Percentiles rank a stretch among this genome's conserved stretches.
Conservation (phyloP, 768 basidiomycete genomes). For the Austroboletus eburneus region DNA sequence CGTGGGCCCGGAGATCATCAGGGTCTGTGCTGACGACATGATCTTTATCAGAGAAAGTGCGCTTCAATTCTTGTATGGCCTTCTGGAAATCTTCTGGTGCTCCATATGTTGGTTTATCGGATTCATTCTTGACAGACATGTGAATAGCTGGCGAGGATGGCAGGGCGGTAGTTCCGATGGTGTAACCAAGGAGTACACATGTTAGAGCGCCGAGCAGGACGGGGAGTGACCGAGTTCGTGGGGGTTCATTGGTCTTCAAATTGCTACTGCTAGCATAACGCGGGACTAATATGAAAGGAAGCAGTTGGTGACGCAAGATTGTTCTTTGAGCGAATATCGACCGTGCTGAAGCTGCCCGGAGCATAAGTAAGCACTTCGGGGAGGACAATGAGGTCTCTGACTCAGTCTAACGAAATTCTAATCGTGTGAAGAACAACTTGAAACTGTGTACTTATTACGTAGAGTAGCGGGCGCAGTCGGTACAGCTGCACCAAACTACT, state of each 20-base stretch:
- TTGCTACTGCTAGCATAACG: constrained; percentile 11
- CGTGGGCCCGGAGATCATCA: constrained; percentile 50
- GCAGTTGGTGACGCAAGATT: neutral
- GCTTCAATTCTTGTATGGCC: constrained; percentile 49
- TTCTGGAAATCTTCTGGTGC: constrained; percentile 47
- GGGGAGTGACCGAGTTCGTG: constrained; percentile 3
- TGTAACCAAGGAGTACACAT: constrained; percentile 19
- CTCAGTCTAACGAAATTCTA: too few species aligned
- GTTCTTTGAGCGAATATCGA: neutral
- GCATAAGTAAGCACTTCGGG: constrained; percentile 2
- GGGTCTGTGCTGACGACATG: constrained; percentile 45
- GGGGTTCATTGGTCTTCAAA: neutral
- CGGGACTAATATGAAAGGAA: neutral
- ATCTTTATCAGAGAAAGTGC: constrained; percentile 26
- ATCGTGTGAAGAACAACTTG: too few species aligned
- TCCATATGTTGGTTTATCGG: constrained; percentile 41
- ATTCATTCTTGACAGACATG: neutral
- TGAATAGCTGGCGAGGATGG: constrained; percentile 4
- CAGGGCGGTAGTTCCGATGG: constrained; percentile 10
- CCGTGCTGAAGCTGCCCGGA: constrained; percentile 9
- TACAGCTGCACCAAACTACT: neutral
- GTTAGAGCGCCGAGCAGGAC: constrained; percentile 17
- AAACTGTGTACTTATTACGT: too few species aligned
- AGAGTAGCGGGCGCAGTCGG: too few species aligned
- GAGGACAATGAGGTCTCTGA: too few species aligned